Conservation (phyloP, 2,329 filamentous ascomycete genomes). For the Scolecobasidium constrictum region DNA sequence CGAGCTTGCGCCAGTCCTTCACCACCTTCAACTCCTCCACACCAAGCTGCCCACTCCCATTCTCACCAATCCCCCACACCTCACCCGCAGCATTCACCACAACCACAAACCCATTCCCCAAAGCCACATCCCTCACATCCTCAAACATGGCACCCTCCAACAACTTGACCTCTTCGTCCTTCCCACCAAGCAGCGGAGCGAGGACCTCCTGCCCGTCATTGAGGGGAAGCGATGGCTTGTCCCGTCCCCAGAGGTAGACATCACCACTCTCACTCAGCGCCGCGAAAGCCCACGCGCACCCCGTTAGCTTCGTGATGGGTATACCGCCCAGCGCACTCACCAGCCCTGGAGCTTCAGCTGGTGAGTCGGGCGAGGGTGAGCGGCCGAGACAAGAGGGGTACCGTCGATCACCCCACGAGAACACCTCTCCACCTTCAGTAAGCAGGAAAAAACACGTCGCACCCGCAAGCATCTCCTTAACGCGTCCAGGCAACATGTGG, state of each 20-base stretch:
- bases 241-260: slow-evolving; percentile 6
- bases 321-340: slow-evolving; percentile 6
- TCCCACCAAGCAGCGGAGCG: not conserved
- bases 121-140: slow-evolving; percentile 14
- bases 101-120: slow-evolving; percentile 9
- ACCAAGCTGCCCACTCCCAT: slow-evolving; percentile 12
- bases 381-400: slow-evolving; percentile 1
- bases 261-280: slow-evolving; percentile 7
- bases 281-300: slow-evolving; percentile 2
- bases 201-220: not conserved
- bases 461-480: not conserved
- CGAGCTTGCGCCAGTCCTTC: not conserved
- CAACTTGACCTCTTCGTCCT: slow-evolving; percentile 7
- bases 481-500: not conserved
- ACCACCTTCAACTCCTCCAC: not conserved
- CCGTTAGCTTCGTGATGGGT: not conserved
- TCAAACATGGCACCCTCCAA: not conserved
- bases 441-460: slow-evolving; percentile 5
- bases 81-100: slow-evolving; percentile 6
- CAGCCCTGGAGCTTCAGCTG: not conserved
- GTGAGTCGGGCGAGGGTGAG: not conserved
- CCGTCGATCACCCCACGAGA: slow-evolving; percentile 6
- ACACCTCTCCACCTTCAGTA: slow-evolving; percentile 3
- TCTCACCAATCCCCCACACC: slow-evolving; percentile 9
- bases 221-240: no score